phyloP scores from a whole-genome alignment of 1,284 basidiomycete genomes.

The Boletellus deceptivus region DNA sequence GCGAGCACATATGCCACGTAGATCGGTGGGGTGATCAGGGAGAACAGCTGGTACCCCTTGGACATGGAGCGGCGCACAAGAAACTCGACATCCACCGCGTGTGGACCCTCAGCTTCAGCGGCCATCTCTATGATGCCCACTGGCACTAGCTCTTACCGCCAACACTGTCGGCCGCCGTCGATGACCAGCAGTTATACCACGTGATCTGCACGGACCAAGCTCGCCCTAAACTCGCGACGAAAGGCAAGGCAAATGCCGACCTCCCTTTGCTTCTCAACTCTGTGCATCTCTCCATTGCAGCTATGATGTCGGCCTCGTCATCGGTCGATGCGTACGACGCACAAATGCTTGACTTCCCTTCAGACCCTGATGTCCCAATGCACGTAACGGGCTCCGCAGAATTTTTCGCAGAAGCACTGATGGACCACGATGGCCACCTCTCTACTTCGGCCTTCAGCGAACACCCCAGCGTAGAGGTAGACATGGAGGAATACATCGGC shows the following conservation, averaged over 20 bases:
- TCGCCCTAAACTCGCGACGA: slow-evolving; percentile 29
- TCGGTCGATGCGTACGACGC: slow-evolving; percentile 58
- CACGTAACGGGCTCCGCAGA: slow-evolving; percentile 46
- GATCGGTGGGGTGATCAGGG: slow-evolving; percentile 56
- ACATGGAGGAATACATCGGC: slow-evolving; percentile 64
- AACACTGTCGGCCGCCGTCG: slow-evolving; percentile 10
- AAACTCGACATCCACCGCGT: slow-evolving; percentile 29
- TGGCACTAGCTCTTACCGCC: background rate
- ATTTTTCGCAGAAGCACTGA: slow-evolving; percentile 53
- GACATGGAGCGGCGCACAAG: slow-evolving; percentile 62
- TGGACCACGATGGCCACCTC: slow-evolving; percentile 57
- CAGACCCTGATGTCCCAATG: slow-evolving; percentile 65
- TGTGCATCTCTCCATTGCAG: slow-evolving; percentile 12
- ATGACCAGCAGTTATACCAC: slow-evolving; percentile 15
- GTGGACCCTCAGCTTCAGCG: slow-evolving; percentile 4
- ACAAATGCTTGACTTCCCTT: slow-evolving; percentile 65
- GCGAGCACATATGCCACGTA: slow-evolving; percentile 54
- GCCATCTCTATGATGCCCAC: slow-evolving; percentile 11
- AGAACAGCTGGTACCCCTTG: slow-evolving; percentile 63
- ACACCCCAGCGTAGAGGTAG: slow-evolving; percentile 58
- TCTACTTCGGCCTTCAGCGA: slow-evolving; percentile 31
- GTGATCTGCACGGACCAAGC: slow-evolving; percentile 34
- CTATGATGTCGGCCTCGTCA: slow-evolving; percentile 33
- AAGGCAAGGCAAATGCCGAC: slow-evolving; percentile 17
- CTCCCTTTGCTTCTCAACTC: slow-evolving; percentile 12